phyloP scores from a whole-genome alignment of 179 eudicot species.

The Patellifolia procumbens region DNA sequence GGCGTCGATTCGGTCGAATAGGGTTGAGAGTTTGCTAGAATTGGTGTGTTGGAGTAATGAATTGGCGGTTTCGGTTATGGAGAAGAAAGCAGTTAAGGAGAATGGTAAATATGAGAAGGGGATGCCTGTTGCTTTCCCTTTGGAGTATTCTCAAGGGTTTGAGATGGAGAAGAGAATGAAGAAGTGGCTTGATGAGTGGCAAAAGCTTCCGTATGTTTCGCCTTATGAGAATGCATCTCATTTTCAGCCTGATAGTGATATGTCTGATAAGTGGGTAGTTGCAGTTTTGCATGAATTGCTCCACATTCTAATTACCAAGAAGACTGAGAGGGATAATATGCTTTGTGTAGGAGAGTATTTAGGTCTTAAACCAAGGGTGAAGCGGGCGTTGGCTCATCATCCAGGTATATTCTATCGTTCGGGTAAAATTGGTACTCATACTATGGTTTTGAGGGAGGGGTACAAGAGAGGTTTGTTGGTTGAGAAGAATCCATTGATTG shows the following conservation, averaged over 20 bases:
- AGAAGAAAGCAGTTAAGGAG: slow-evolving; percentile 44
- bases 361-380: slow-evolving; percentile 76
- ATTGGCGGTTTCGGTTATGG: slow-evolving; percentile 60
- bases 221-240: slow-evolving; percentile 69
- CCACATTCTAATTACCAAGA: slow-evolving; percentile 63
- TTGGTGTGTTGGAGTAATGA: slow-evolving; percentile 80
- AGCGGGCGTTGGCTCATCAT: slow-evolving; percentile 73
- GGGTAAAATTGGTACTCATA: slow-evolving; percentile 65
- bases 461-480: slow-evolving; percentile 74
- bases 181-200: slow-evolving; percentile 88
- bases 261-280: slow-evolving; percentile 76
- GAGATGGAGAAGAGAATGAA: slow-evolving; percentile 78
- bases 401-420: slow-evolving; percentile 92
- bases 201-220: slow-evolving; percentile 72
- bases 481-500: slow-evolving; percentile 62
- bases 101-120: slow-evolving; percentile 38
- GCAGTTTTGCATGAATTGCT: slow-evolving; percentile 74
- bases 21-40: slow-evolving; percentile 46
- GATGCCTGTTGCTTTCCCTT: slow-evolving; percentile 50
- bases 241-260: slow-evolving; percentile 50
- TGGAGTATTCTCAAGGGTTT: slow-evolving; percentile 61
- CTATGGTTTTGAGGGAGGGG: slow-evolving; percentile 80
- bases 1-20: slow-evolving; percentile 1
- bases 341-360: slow-evolving; percentile 63
- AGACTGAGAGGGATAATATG: slow-evolving; percentile 67